Conservation (phyloP, 768 basidiomycete genomes). For the Lactarius tabidus region DNA sequence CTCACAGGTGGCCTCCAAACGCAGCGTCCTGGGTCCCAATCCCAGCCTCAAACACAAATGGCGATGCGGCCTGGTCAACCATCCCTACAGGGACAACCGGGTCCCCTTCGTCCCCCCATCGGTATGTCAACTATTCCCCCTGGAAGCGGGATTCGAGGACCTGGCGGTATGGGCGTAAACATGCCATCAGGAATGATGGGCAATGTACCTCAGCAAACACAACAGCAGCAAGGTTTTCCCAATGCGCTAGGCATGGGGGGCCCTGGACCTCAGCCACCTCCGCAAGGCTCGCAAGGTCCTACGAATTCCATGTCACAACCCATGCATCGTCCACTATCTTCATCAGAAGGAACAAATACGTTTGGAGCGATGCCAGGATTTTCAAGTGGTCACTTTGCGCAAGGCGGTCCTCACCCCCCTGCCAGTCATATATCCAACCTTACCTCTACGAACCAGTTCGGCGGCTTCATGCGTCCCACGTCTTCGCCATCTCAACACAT, state of each 20-base stretch:
- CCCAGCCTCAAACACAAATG: slow-evolving; percentile 32
- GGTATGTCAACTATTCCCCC: slow-evolving; percentile 29
- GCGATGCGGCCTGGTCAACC: slow-evolving; percentile 31
- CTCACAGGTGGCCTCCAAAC: slow-evolving; percentile 36
- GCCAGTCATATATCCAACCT: slow-evolving; percentile 10
- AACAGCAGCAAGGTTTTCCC: slow-evolving; percentile 20
- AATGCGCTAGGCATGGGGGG: slow-evolving; percentile 12
- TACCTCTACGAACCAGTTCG: slow-evolving; percentile 34
- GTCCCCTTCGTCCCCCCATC: slow-evolving; percentile 38
- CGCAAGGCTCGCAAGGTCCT: slow-evolving; percentile 16
- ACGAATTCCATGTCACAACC: slow-evolving; percentile 14
- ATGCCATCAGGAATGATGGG: slow-evolving; percentile 48
- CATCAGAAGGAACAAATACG: slow-evolving; percentile 10
- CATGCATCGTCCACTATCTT: slow-evolving; percentile 16
- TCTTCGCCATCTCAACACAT: slow-evolving; percentile 45
- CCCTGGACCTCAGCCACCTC: slow-evolving; percentile 13
- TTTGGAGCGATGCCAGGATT: slow-evolving; percentile 15
- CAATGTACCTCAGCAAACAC: slow-evolving; percentile 35
- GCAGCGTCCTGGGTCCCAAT: slow-evolving; percentile 35
- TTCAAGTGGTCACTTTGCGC: slow-evolving; percentile 28
- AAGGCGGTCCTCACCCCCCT: slow-evolving; percentile 29
- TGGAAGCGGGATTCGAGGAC: slow-evolving; percentile 38
- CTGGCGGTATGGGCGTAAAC: slow-evolving; percentile 37
- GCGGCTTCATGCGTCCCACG: slow-evolving; percentile 37
- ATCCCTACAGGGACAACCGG: slow-evolving; percentile 30